Conservation (phyloP, 345 rosid genomes). For the Eucalyptus sp. region DNA sequence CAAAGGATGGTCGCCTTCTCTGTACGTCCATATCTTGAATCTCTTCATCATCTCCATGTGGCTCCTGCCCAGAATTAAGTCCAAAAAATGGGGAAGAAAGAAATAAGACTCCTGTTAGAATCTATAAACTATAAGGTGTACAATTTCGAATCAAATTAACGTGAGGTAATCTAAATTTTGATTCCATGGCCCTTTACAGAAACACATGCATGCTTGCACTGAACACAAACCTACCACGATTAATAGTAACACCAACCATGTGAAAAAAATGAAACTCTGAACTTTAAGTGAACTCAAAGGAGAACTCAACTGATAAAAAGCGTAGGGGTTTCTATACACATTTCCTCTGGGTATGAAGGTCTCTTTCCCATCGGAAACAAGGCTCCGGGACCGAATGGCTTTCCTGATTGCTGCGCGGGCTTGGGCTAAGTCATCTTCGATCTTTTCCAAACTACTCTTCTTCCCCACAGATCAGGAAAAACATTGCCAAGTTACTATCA, state of each 20-base stretch:
- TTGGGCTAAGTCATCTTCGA: constrained; percentile 30
- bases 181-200: not conserved
- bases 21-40: constrained; percentile 22
- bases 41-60: constrained; percentile 35
- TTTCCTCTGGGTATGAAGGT: constrained; percentile 32
- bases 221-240: not conserved
- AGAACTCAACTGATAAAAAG: constrained; percentile 43
- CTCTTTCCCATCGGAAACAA: constrained; percentile 14
- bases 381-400: constrained; percentile 23
- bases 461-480: not conserved
- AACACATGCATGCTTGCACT: not conserved
- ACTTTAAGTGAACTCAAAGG: not conserved
- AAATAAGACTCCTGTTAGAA: not conserved
- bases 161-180: too few species aligned
- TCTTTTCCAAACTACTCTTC: constrained; percentile 2
- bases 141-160: too few species aligned
- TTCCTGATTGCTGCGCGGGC: constrained; percentile 36
- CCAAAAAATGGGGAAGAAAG: not conserved
- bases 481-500: not conserved
- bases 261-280: not conserved
- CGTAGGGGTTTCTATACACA: constrained; percentile 35
- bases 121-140: not conserved
- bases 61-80: constrained; percentile 18
- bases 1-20: constrained; percentile 47
- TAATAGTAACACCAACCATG: not conserved